Evolutionary conservation across 164 flowering plant genomes (phyloP).

Genomic region (Akebia trifoliata): DNA sequence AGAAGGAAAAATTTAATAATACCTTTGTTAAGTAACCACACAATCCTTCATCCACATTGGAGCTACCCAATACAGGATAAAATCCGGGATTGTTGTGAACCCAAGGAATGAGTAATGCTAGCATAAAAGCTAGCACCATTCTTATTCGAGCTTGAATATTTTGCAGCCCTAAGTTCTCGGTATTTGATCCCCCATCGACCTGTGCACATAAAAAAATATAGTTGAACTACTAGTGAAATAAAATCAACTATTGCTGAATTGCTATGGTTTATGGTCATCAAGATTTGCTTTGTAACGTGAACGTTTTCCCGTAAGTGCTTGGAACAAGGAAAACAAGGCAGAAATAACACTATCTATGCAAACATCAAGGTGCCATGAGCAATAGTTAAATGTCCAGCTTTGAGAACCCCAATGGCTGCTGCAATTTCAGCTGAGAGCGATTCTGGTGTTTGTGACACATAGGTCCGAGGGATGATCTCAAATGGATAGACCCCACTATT

Average conservation of each 20-base stretch:
- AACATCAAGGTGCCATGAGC: slow-evolving; percentile 88
- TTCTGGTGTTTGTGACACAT: too few species aligned
- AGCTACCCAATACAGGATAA: slow-evolving; percentile 86
- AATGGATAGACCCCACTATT: too few species aligned
- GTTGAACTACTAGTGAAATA: not conserved
- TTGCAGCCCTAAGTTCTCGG: slow-evolving; percentile 80
- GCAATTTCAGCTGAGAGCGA: too few species aligned
- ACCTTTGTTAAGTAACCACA: slow-evolving; percentile 94
- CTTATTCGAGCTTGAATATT: too few species aligned
- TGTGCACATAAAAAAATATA: slow-evolving; percentile 19
- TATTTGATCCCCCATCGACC: slow-evolving; percentile 86
- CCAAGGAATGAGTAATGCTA: slow-evolving; percentile 94
- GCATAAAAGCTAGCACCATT: slow-evolving; percentile 88
- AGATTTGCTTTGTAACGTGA: slow-evolving; percentile 69
- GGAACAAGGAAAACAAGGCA: slow-evolving; percentile 62
- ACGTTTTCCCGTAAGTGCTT: slow-evolving; percentile 74
- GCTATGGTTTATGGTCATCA: not conserved
- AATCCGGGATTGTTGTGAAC: slow-evolving; percentile 81
- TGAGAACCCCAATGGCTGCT: too few species aligned
- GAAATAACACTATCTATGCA: slow-evolving; percentile 70
- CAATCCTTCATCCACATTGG: slow-evolving; percentile 89
- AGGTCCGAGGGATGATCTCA: too few species aligned
- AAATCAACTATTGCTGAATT: too few species aligned
- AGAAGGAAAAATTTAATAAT: not conserved
- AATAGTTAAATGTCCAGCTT: too few species aligned